phyloP scores from a whole-genome alignment of 768 basidiomycete genomes.

The Dentipellis fragilis region DNA sequence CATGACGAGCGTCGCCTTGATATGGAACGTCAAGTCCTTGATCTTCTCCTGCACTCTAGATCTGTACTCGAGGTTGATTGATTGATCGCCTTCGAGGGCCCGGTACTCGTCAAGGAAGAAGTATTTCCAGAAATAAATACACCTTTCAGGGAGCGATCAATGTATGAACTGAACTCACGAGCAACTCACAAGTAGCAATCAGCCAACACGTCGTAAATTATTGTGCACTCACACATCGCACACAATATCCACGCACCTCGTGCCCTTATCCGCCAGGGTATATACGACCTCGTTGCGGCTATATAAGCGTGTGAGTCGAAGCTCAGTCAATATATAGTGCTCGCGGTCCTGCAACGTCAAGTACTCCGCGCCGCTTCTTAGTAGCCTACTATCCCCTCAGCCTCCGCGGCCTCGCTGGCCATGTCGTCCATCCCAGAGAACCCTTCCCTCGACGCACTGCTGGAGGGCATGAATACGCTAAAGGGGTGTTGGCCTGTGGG shows the following conservation, averaged over 20 bases:
- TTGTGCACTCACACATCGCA: slow-evolving; percentile 55
- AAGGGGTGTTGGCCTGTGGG: too few relatives aligned
- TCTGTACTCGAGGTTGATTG: slow-evolving; percentile 38
- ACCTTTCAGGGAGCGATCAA: neutral
- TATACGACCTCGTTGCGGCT: too few relatives aligned
- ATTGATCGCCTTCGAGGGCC: slow-evolving; percentile 45
- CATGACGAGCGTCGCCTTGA: slow-evolving; percentile 40
- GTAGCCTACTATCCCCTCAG: too few relatives aligned
- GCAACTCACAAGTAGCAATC: too few relatives aligned
- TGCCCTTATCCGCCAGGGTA: slow-evolving; percentile 43
- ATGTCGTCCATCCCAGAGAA: too few relatives aligned
- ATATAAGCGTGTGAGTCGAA: too few relatives aligned
- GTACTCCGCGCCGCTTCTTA: too few relatives aligned
- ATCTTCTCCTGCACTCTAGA: slow-evolving; percentile 45
- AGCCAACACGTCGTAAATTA: slow-evolving; percentile 48
- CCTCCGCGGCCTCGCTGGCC: too few relatives aligned
- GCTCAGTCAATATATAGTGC: too few relatives aligned
- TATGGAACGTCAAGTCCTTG: slow-evolving; percentile 41
- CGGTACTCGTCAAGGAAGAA: slow-evolving; percentile 70
- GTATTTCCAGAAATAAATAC: slow-evolving; percentile 33
- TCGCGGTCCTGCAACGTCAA: too few relatives aligned
- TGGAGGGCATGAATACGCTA: too few relatives aligned
- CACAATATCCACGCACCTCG: slow-evolving; percentile 52
- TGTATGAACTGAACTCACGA: slow-evolving; percentile 35
- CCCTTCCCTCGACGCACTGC: too few relatives aligned